Base-by-base conservation (phyloP, 2,329 filamentous ascomycete species). In the Trichoderma sp. region DNA sequence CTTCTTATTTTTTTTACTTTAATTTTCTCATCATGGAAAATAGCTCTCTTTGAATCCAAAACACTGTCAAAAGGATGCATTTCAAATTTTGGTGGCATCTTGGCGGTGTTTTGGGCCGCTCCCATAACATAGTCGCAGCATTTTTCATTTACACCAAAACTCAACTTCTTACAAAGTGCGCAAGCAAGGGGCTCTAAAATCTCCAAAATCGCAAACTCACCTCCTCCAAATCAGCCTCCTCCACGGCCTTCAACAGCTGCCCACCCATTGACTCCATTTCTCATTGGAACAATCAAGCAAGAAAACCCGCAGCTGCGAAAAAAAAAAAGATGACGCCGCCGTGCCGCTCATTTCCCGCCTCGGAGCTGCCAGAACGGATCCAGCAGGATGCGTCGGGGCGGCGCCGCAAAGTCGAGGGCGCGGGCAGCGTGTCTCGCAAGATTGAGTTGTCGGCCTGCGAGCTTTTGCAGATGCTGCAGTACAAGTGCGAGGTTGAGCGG, bases 381-480 rank as follows among this genome's bases (percentile, higher is more conserved):
- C 87, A 89, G 73, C 71, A 80, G 37, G 81, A 83, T 64, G 75
- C 76, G 18, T 79, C 82, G 46, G 85, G 85, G 8, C 84, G 83
- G 63, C 84, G 84, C 67, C 85, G 86, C 70, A 89, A 89, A 76
- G 79, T 81, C 39, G 79, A 77, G 37, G 73, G 69, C 71, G 75
- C 77, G 56, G 75, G 71, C 70, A 76, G 78, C 24, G 70, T 72
- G 21, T 70, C 69, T 34, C 72, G 73, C 72, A 71, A 81, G 59
- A 79, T 89, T 70, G 83, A 89, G 66, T 79, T 90, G 58, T 79
- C 80, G 21, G 80, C 80, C 54, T 90, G 88, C 77, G 83, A 86
- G 75, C 80, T 90, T 68, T 76, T 88, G 68, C 81, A 83, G 74
- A 83, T 90, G 81, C 74, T 87, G 76, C 88, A 90, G 79, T 90